Evolutionary conservation across 306 rosid genomes (phyloP).

Genomic region (Vigna radiata): DNA sequence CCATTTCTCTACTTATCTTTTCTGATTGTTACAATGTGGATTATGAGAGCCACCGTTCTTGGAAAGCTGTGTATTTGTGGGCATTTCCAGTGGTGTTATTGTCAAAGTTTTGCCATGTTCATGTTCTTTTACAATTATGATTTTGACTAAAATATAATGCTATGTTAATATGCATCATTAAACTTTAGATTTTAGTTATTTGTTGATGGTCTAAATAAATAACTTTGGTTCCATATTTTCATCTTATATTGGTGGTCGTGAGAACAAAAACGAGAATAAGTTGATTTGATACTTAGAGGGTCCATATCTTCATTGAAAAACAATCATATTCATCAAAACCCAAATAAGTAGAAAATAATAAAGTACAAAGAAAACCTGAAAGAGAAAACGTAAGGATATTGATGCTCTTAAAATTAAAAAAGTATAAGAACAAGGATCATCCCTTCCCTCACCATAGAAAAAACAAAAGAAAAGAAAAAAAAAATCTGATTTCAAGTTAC

Average conservation of each 20-base stretch:
- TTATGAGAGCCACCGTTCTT: conserved; percentile 21
- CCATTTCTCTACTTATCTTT: conserved; percentile 2
- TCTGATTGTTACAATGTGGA: conserved; percentile 30
- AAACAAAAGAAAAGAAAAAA: too few relatives aligned
- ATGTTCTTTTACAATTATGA: conserved; percentile 4
- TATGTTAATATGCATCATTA: not conserved
- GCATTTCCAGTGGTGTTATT: conserved; percentile 21
- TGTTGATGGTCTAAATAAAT: not conserved
- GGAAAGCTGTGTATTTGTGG: conserved; percentile 24
- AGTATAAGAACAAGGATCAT: not conserved
- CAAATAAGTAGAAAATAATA: not conserved
- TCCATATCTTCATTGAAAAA: not conserved
- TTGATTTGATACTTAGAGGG: not conserved
- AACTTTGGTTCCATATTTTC: not conserved
- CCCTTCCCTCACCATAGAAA: not conserved
- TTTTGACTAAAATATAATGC: conserved; percentile 6
- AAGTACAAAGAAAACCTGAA: not conserved
- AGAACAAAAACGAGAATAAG: not conserved
- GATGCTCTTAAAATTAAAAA: not conserved
- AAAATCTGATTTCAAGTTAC: not conserved
- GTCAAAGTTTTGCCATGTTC: not conserved
- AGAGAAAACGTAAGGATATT: conserved; percentile 15
- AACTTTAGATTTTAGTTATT: not conserved
- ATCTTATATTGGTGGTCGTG: not conserved
- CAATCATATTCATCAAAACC: not conserved